Evolutionary conservation across 495 filamentous ascomycete species (phyloP), one percentile per base, ranked within the genome.

Genomic region (Staphylotrichum longicolle): DNA sequence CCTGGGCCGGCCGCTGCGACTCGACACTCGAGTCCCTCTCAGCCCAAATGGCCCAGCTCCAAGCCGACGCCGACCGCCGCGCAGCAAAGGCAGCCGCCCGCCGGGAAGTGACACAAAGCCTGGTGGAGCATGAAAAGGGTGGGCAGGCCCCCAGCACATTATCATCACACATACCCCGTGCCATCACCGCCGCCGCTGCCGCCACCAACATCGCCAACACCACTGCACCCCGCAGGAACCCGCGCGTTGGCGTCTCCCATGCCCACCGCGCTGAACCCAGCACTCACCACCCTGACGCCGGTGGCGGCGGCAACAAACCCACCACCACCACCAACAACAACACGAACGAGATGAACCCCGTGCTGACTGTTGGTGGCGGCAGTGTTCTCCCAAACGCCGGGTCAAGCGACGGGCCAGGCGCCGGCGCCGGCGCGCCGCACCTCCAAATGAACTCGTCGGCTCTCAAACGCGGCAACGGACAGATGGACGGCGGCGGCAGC

Each of bases 1-100:
- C 85, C 40, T 98, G 91, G 92, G 84, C 88, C 56, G 72, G 73
- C 20, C 86, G 91, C 14, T 97, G 92, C 78, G 82, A 83, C 5
- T 70, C 75, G 46, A 90, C 91, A n/a, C 85, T 96, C 15, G 75
- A 70, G 0, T 88, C 89, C 37, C 82, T 98, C 12, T 91, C 96
- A 51, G 75, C 73, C 9, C 85, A 93, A 69, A 88, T 94, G 56
- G 76, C 71, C 9, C 77, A 69, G 41, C 78, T 90, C 50, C 82
- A 80, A 55, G 70, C 69, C 2, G 76, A 78, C n/a, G 86, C 85
- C 11, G 76, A 82, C 48, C 78, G 77, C 55, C 78, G 82, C 8
- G 79, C 81, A 34, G 76, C 74, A 8, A 81, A 87, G 30, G 70
- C 77, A 46, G 68, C 73, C 14, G 80, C 78, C 46, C 77, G 77